A percentile compares a stretch with the other conserved stretches of the same genome.
phyloP scores from a whole-genome alignment of 768 basidiomycete genomes.

The Russula sp. region DNA sequence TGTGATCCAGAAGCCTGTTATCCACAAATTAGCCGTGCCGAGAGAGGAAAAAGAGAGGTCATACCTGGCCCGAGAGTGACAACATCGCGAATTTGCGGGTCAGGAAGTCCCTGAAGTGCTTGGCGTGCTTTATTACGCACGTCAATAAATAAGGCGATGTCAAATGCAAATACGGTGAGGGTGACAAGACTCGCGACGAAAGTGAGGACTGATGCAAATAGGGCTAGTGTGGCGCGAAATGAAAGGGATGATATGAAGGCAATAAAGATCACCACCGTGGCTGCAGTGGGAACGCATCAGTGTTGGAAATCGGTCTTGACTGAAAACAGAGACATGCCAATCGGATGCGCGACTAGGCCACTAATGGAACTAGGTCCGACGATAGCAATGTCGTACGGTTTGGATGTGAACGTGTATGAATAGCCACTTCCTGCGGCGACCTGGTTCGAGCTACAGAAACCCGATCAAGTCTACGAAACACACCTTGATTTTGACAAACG shows the following conservation, averaged over 20 bases:
- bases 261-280: conserved; percentile 55
- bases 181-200: conserved; percentile 69
- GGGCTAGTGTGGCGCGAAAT: conserved; percentile 46
- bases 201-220: conserved; percentile 48
- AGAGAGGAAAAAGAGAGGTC: conserved; percentile 19
- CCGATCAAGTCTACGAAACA: conserved; percentile 22
- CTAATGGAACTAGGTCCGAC: conserved; percentile 65
- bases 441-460: conserved; percentile 12
- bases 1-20: conserved; percentile 27
- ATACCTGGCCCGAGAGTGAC: conserved; percentile 51
- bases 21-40: not conserved
- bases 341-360: conserved; percentile 71
- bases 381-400: conserved; percentile 38
- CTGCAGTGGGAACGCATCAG: conserved; percentile 33
- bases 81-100: conserved; percentile 31
- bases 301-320: not conserved
- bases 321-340: conserved; percentile 45
- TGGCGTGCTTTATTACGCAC: conserved; percentile 51
- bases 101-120: conserved; percentile 42
- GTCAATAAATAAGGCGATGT: conserved; percentile 67
- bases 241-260: conserved; percentile 64
- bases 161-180: conserved; percentile 70
- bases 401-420: conserved; percentile 41
- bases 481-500: conserved; percentile 51
- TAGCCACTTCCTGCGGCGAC: conserved; percentile 53